Evolutionary conservation across 306 rosid species (phyloP), one percentile per base, ranked within the genome.

Genomic region (Vicia villosa): DNA sequence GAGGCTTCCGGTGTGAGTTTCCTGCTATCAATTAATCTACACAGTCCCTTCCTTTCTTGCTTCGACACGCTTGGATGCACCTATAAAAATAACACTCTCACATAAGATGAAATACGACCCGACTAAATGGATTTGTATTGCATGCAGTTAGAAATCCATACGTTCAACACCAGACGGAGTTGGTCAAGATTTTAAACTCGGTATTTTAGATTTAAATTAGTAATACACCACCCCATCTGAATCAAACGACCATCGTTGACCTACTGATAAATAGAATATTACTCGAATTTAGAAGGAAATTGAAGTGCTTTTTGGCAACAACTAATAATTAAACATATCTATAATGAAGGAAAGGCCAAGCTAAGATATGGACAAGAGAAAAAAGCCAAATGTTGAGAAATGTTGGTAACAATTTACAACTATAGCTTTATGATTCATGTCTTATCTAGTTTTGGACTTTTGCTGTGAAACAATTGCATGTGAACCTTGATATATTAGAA

Each of bases 1-100:
- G 97, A 88, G 2, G 97, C 98, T 69, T 94, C 98, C 10, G 88
- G 82, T 11, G 95, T 84, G 11, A 94, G 91, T 66, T 94, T 94
- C 20, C 95, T 75, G 79, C 89, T 83, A 77, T 94, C 99, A 37
- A 94, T 84, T 37, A 94, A 68, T 47, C 77, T 78, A 30, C 99
- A 90, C 0, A 94, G 77, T 22, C 75, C 83, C 86, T 90, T 94
- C 69, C 92, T 83, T 51, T 88, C 97, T 72, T 85, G 88, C 85
- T 94, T 94, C 2, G 95, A 80, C 24, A 84, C 76, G 2, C 74
- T 69, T 2, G 95, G 86, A 87, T 94, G 99, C 65, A 92, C 97
- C 99, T 94, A 51, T 76, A 47, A 66, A 70, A 26, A 56, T 7
- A 2, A 14, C 10, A 26, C 11, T 8, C 3, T 26, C 38, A 28